Percentiles rank a stretch among this genome's conserved stretches.
Conservation (phyloP, 345 rosid genomes). For the Eucalyptus pauciflora region DNA sequence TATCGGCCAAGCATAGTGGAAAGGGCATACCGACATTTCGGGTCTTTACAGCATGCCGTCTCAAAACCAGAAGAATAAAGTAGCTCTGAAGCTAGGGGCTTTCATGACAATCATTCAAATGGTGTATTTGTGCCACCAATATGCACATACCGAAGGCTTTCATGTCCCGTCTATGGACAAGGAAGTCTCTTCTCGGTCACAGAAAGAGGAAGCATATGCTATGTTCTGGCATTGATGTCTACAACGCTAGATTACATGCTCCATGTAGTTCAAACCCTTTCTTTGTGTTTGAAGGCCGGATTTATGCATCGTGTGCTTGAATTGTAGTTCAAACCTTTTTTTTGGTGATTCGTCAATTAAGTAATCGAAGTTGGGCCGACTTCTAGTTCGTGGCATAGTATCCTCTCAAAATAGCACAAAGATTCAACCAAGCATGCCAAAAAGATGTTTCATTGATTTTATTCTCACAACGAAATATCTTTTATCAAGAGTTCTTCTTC, state of each 20-base stretch:
- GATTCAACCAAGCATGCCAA: too few species aligned
- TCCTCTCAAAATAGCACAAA: too few species aligned
- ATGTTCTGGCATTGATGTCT: not conserved
- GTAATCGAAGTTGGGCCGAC: too few species aligned
- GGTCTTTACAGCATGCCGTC: not conserved
- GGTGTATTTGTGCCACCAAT: not conserved
- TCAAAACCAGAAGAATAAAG: not conserved
- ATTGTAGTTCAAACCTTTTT: too few species aligned
- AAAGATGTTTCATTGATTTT: too few species aligned
- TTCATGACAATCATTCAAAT: not conserved
- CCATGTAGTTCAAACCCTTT: not conserved
- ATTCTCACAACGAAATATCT: too few species aligned
- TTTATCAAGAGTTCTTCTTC: too few species aligned
- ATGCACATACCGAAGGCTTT: not conserved
- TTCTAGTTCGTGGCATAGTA: too few species aligned
- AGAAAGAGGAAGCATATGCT: not conserved
- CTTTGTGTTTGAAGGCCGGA: too few species aligned
- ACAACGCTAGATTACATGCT: not conserved
- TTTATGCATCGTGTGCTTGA: not conserved
- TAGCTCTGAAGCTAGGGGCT: not conserved
- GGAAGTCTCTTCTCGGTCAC: not conserved
- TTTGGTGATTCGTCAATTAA: too few species aligned
- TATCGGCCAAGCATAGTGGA: not conserved
- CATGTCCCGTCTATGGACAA: not conserved
- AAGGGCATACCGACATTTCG: not conserved